Percentiles rank a stretch among this genome's conserved stretches.
phyloP scores from a whole-genome alignment of 1,284 basidiomycete species.

The Apiotrichum brassicae region DNA sequence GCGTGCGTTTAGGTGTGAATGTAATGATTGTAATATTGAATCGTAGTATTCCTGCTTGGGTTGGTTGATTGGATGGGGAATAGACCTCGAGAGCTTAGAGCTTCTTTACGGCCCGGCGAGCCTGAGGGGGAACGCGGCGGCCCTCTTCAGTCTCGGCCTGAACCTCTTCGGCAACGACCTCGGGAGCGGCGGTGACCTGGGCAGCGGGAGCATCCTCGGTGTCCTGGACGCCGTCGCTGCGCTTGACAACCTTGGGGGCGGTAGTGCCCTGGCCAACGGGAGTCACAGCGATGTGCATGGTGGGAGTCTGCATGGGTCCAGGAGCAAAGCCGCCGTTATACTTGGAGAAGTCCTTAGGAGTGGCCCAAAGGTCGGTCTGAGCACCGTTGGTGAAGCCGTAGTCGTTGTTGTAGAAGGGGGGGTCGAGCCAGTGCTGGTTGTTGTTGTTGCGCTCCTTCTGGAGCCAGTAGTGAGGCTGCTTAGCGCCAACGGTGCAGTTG shows the following conservation, averaged over 20 bases:
- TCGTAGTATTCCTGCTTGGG: too few relatives aligned
- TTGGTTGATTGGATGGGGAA: too few relatives aligned
- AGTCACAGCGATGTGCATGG: too few relatives aligned
- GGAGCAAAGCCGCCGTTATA: too few relatives aligned
- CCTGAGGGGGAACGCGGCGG: neutral
- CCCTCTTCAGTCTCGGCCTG: neutral
- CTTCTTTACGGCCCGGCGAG: too few relatives aligned
- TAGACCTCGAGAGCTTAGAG: too few relatives aligned
- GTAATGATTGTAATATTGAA: too few relatives aligned
- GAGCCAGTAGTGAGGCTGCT: constrained; percentile 8
- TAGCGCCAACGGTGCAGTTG: constrained; percentile 38
- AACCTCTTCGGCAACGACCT: neutral
- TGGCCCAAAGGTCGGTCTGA: constrained; percentile 43
- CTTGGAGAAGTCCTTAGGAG: neutral
- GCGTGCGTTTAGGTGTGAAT: too few relatives aligned
- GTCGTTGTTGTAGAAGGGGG: constrained; percentile 33
- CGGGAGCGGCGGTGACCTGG: neutral
- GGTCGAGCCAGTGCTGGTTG: constrained; percentile 40
- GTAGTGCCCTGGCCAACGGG: too few relatives aligned
- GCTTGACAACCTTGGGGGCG: too few relatives aligned
- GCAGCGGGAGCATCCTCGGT: neutral
- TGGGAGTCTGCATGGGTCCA: too few relatives aligned
- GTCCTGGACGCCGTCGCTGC: neutral
- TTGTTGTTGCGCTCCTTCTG: constrained; percentile 49
- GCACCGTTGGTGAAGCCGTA: constrained; percentile 48